Percentiles rank a stretch among this genome's conserved stretches.
These are phyloP conservation scores for Begonia fuchsioides DNA, from an alignment of 306 rosid genomes.

Conservation along the genomic window DNA sequence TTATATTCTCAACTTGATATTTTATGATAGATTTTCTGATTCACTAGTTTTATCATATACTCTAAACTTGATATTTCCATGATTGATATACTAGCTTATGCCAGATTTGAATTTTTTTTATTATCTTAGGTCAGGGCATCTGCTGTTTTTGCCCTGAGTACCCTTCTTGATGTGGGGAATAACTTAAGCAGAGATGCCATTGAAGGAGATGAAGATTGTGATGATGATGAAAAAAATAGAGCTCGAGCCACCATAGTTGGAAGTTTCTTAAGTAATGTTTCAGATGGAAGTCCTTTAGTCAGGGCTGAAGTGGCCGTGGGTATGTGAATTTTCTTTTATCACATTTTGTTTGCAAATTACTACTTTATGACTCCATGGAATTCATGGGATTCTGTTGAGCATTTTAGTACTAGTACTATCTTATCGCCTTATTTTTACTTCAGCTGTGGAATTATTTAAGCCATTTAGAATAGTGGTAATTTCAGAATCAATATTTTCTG, in stretches of 20 bases:
- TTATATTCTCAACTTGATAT: conserved; percentile 8
- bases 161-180: conserved; percentile 78
- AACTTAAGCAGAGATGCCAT: conserved; percentile 48
- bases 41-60: conserved; percentile 3
- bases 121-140: conserved; percentile 88
- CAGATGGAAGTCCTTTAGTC: conserved; percentile 98
- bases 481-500: no score
- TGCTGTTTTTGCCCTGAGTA: conserved; percentile 86
- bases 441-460: no score
- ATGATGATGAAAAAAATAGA: conserved; percentile 77
- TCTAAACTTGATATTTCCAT: conserved; percentile 8
- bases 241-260: conserved; percentile 70
- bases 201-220: conserved; percentile 77
- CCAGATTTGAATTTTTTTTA: conserved; percentile 7
- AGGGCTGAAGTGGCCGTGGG: conserved; percentile 98
- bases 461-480: no score
- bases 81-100: conserved; percentile 1
- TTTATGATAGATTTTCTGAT: not conserved
- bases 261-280: conserved; percentile 66
- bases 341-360: conserved; percentile 1
- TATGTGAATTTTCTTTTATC: conserved; percentile 26
- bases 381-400: no score
- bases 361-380: no score
- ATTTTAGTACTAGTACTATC: no score
- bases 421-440: no score